Conservation (phyloP, 495 filamentous ascomycete species). For the Penicillium paradoxum region DNA sequence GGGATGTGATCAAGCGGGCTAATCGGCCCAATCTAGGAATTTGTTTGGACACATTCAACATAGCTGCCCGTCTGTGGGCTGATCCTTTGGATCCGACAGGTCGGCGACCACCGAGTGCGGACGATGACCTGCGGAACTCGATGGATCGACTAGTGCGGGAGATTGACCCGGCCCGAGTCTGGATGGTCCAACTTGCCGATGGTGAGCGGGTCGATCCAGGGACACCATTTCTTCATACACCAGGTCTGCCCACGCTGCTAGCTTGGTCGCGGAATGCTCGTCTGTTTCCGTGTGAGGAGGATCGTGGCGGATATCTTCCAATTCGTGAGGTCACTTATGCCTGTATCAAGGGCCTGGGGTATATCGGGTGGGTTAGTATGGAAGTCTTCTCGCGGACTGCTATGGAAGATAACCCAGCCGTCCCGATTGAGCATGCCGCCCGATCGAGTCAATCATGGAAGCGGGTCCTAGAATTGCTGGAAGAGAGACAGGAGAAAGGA, state of each 20-base stretch:
- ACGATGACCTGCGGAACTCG: slow-evolving; percentile 47
- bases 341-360: slow-evolving; percentile 56
- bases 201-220: slow-evolving; percentile 50
- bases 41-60: slow-evolving; percentile 74
- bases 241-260: slow-evolving; percentile 15
- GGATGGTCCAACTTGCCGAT: slow-evolving; percentile 70
- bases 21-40: slow-evolving; percentile 66
- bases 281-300: slow-evolving; percentile 63
- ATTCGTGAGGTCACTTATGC: slow-evolving; percentile 45
- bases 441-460: slow-evolving; percentile 56
- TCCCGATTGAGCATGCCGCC: slow-evolving; percentile 59
- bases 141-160: slow-evolving; percentile 49
- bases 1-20: slow-evolving; percentile 58
- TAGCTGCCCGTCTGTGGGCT: slow-evolving; percentile 62
- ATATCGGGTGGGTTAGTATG: slow-evolving; percentile 66
- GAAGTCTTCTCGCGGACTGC: slow-evolving; percentile 66
- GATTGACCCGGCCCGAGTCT: slow-evolving; percentile 57
- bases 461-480: slow-evolving; percentile 24
- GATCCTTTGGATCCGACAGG: slow-evolving; percentile 54
- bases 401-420: slow-evolving; percentile 42
- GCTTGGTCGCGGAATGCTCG: slow-evolving; percentile 69
- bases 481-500: background rate
- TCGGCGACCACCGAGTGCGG: slow-evolving; percentile 41
- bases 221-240: slow-evolving; percentile 12
- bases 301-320: slow-evolving; percentile 62